Conservation (phyloP, 768 basidiomycete genomes). For the Cyclocybe aegerita region DNA sequence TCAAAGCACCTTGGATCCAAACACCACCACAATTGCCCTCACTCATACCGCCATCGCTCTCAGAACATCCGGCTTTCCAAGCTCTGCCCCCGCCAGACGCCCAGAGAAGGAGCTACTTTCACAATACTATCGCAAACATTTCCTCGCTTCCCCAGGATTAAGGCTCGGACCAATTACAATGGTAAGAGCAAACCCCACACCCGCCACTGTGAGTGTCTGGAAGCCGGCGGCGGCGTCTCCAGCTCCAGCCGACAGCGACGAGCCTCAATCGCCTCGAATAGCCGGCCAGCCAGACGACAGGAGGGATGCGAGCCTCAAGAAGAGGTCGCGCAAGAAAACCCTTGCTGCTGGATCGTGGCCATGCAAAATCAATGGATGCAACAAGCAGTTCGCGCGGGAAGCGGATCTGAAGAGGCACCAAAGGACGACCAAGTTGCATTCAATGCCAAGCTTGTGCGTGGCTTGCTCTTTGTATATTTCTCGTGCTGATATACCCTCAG, state of each 20-base stretch:
- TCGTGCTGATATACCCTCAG: slow-evolving; percentile 31
- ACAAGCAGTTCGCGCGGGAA: slow-evolving; percentile 80
- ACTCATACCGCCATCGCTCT: background rate
- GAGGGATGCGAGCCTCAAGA: slow-evolving; percentile 26
- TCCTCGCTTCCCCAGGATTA: background rate
- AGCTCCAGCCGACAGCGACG: background rate
- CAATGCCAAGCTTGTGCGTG: slow-evolving; percentile 69
- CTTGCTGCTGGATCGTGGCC: slow-evolving; percentile 64
- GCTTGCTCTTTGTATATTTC: slow-evolving; percentile 8
- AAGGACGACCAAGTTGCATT: slow-evolving; percentile 76
- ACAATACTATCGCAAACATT: background rate
- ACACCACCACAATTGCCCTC: slow-evolving; percentile 2
- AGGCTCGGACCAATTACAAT: background rate
- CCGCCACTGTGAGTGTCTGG: background rate
- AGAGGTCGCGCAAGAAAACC: slow-evolving; percentile 43
- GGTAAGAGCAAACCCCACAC: background rate
- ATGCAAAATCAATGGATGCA: slow-evolving; percentile 79
- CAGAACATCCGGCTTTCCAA: slow-evolving; percentile 3
- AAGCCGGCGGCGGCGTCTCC: background rate
- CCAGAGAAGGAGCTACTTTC: background rate
- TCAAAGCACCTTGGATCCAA: slow-evolving; percentile 1
- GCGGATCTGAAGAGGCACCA: slow-evolving; percentile 83
- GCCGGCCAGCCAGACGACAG: slow-evolving; percentile 23
- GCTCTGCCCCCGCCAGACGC: slow-evolving; percentile 3
- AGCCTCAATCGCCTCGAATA: background rate